Evolutionary conservation across 2,329 filamentous ascomycete genomes (phyloP).

Genomic region (Colletotrichum liaoningense): DNA sequence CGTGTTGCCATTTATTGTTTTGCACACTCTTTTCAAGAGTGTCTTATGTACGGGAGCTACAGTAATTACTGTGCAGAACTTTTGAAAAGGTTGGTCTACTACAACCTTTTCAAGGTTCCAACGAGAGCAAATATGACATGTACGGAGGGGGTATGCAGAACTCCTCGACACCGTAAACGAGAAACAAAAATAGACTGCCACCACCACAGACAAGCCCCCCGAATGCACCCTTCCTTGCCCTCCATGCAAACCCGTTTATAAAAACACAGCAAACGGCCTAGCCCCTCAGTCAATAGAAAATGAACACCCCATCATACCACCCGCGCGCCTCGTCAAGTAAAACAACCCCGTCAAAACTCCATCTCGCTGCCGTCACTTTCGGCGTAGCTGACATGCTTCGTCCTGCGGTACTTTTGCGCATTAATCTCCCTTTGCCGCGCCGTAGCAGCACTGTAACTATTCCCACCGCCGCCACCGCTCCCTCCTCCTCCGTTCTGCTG

Average conservation of each 20-base stretch:
- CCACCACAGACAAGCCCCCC: background rate
- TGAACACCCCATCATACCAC: background rate
- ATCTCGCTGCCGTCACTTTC: slow-evolving; percentile 46
- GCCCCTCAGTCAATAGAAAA: background rate
- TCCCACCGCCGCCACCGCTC: no score
- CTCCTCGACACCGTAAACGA: slow-evolving; percentile 20
- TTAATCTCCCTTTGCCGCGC: slow-evolving; percentile 6
- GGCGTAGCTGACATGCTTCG: slow-evolving; percentile 50
- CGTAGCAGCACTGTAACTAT: background rate
- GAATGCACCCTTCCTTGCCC: background rate
- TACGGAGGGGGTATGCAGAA: slow-evolving; percentile 24
- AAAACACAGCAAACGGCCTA: background rate
- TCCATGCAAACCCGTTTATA: background rate
- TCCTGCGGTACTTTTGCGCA: slow-evolving; percentile 48
- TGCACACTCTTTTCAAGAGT: background rate
- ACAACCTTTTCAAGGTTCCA: background rate
- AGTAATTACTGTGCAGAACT: background rate
- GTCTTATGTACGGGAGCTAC: slow-evolving; percentile 6
- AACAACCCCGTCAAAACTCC: slow-evolving; percentile 30
- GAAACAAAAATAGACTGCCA: background rate
- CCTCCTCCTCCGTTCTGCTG: slow-evolving; percentile 41
- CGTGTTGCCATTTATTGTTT: slow-evolving; percentile 5
- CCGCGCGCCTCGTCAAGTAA: no score
- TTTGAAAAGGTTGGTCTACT: background rate
- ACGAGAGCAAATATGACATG: background rate